phyloP scores from a whole-genome alignment of 306 rosid species.

The Quercus parvula region DNA sequence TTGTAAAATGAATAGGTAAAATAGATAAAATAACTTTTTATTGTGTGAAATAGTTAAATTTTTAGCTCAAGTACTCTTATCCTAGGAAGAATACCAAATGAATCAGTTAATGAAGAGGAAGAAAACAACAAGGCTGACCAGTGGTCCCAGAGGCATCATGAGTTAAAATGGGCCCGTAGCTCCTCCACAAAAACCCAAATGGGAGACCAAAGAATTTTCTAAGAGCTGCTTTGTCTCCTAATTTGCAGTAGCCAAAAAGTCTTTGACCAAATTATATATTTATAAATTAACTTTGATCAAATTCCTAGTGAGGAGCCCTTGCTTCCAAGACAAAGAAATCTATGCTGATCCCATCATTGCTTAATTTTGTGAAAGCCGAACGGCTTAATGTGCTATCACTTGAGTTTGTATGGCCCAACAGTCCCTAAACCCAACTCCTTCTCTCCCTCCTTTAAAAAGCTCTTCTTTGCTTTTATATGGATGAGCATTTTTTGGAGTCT shows the following conservation, averaged over 20 bases:
- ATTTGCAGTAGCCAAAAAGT: slow-evolving; percentile 11
- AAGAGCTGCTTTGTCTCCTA: slow-evolving; percentile 39
- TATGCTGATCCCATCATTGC: slow-evolving; percentile 23
- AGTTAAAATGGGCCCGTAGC: slow-evolving; percentile 35
- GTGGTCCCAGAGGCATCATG: slow-evolving; percentile 19
- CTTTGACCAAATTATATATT: background rate
- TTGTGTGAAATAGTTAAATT: no score
- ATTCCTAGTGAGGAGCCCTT: background rate
- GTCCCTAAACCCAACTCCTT: background rate
- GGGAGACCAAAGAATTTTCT: slow-evolving; percentile 36
- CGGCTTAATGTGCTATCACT: slow-evolving; percentile 22
- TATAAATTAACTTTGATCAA: background rate
- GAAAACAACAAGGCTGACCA: slow-evolving; percentile 3
- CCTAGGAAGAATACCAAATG: background rate
- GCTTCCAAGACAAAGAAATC: slow-evolving; percentile 26
- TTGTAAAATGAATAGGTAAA: no score
- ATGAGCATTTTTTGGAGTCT: slow-evolving; percentile 32
- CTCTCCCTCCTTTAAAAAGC: background rate
- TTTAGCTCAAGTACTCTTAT: no score
- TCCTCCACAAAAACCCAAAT: slow-evolving; percentile 22
- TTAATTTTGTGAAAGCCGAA: slow-evolving; percentile 30
- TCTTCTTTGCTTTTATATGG: slow-evolving; percentile 22
- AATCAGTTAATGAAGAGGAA: background rate
- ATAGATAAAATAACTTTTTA: no score
- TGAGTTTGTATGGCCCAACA: no score